Base-by-base conservation (phyloP, 1,284 basidiomycete genomes). In the Ganoderma boninense region DNA sequence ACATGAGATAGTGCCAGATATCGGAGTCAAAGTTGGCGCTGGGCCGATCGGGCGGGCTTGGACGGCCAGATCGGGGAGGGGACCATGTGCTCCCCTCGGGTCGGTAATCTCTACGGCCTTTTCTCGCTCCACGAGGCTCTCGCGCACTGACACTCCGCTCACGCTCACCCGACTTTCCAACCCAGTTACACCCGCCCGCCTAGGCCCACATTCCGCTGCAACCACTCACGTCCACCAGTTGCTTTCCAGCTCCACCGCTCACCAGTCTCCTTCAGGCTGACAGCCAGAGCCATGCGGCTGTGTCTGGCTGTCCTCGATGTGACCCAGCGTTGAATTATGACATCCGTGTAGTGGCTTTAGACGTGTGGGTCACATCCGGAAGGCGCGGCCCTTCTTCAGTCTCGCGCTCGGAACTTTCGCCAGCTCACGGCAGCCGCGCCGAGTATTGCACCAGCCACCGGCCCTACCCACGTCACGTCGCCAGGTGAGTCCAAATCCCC, bases 41-140 rank as follows among this genome's bases (percentile, higher is more conserved):
- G 20, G 42, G 26, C 57, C 65, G 71, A 72, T 72, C 64, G 65
- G 65, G 66, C 64, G 69, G 69, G 69, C 64, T 59, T 42, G 63
- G 66, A 68, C 66, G 66, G 62, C 60, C 66, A 64, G 35, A 73
- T 52, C 26, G 44, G 43, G 29, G 54, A 66, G 69, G 62, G 67
- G 40, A 67, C 73, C 73, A 70, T 62, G 64, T 72, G 73, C 66
- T 54, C 62, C n/a, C 59, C 56, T 70, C 67, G 67, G 59, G 63
- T 70, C 59, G 35, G 52, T 29, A 26, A 29, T 49, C 61, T 52
- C 61, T 29, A 60, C 67, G 70, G 71, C 1, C 14, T 43, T 65
- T 65, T 44, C 68, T 69, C 65, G 67, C 67, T 63, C 43, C 64
- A 68, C 64, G 69, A 63, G 66, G 64, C 67, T 62, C 68, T 59